Evolutionary conservation across 148 eudicot genomes (phyloP).

Genomic region (Cornus suecica): DNA sequence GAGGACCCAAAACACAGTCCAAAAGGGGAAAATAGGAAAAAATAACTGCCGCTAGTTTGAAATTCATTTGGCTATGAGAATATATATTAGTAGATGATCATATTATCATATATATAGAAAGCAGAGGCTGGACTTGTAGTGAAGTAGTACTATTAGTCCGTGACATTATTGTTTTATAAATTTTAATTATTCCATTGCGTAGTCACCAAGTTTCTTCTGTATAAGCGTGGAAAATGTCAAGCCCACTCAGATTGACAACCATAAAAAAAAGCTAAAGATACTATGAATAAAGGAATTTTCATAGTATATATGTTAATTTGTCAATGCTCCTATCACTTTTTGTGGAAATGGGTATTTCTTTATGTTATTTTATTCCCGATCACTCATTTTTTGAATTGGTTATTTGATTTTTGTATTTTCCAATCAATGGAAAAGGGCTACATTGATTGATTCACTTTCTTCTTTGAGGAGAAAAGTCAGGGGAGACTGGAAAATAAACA

Average conservation of each 20-base stretch:
- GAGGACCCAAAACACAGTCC: neutral
- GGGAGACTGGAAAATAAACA: too few species aligned
- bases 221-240: neutral
- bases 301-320: neutral
- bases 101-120: neutral
- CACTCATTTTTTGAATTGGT: too few species aligned
- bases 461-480: too few species aligned
- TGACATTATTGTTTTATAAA: too few species aligned
- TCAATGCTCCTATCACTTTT: neutral
- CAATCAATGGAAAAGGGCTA: too few species aligned
- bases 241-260: neutral
- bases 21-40: conserved; percentile 1
- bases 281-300: neutral
- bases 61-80: too few species aligned
- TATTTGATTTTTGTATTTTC: too few species aligned
- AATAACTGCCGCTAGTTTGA: neutral
- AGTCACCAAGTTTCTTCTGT: conserved; percentile 5
- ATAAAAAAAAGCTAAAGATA: neutral
- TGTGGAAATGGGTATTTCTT: too few species aligned
- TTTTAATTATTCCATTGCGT: neutral
- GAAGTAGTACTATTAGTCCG: neutral
- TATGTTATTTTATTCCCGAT: too few species aligned
- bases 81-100: too few species aligned
- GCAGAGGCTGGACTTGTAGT: neutral
- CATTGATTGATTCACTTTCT: too few species aligned